Conservation (phyloP, 2,329 filamentous ascomycete species). For the Colletotrichum lentis region DNA sequence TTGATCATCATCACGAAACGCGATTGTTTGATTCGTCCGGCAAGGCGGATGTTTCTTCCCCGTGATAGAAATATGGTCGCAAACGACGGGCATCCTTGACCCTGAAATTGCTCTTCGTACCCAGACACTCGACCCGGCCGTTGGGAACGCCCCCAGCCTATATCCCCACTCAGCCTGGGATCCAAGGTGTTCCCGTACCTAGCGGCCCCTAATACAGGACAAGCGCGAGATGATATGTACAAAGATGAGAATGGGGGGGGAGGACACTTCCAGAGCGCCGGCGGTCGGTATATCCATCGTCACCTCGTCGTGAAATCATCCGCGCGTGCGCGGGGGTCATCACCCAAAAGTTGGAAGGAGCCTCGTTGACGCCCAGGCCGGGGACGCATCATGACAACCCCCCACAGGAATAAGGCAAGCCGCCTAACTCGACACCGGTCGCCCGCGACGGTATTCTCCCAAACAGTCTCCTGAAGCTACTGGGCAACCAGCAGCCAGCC, state of each 20-base stretch:
- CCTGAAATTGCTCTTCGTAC: constrained; percentile 33
- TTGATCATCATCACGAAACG: constrained; percentile 32
- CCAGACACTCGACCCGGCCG: constrained; percentile 16
- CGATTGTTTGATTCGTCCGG: constrained; percentile 32
- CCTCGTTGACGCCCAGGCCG: constrained; percentile 24
- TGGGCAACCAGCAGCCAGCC: constrained; percentile 22
- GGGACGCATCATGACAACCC: background rate
- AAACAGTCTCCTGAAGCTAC: background rate
- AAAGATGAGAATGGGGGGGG: background rate
- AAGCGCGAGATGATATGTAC: constrained; percentile 10
- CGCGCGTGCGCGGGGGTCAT: too few species aligned
- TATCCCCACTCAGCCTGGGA: constrained; percentile 29
- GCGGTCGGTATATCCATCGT: constrained; percentile 14
- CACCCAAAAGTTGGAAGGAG: constrained; percentile 8
- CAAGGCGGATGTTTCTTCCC: constrained; percentile 8
- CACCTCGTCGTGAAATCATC: constrained; percentile 23
- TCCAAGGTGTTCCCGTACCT: constrained; percentile 30
- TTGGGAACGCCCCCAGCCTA: constrained; percentile 26
- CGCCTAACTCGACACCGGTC: background rate
- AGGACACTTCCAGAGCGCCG: constrained; percentile 18
- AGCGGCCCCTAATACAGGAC: constrained; percentile 28
- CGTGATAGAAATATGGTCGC: constrained; percentile 31
- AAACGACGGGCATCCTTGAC: constrained; percentile 33
- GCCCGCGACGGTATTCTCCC: background rate
- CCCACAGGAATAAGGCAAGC: background rate